Base-by-base conservation (phyloP, 148 eudicot genomes). In the Rheum nobile region DNA sequence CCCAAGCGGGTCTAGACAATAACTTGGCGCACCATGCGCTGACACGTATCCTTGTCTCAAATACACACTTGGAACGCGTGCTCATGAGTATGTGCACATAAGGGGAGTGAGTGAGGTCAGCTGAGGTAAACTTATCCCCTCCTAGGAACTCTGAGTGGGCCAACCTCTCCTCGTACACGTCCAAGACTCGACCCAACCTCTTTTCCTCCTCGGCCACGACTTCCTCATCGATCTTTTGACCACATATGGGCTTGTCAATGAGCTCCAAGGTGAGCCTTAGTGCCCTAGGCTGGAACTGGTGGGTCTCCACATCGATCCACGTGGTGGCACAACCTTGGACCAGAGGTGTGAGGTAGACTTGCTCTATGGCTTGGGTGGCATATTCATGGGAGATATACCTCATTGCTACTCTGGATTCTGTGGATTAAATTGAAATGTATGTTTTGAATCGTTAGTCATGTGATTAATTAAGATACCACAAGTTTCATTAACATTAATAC, bases 41-140 rank as follows among this genome's bases (percentile, higher is more conserved):
- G 29, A 84, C 78, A 8, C 26, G 72, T 2, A 59, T 24, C 52
- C 82, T 54, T 26, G 63, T 34, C 0, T 76, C 74, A 7, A 79
- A 82, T 28, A 76, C 50, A 35, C n/a, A 42, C 71, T 69, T 74
- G 8, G 21, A 61, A 17, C 57, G 73, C 11, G 82, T 79, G 35
- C 21, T 39, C 80, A 74, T 79, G 43, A 82, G 19, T 44, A 44
- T 50, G 26, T 79, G 57, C 46, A 82, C 9, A 37, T 48, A 26
- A 1, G 82, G 80, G 14, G 74, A 50, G 52, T 82, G 85, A 22
- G 79, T 70, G 8, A 82, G 28, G 54, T 82, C 82, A 1, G 82
- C 85, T 8, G 77, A 77, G 1, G 82, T 79, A 43, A 79, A 82
- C 32, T 79, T 79, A 43, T 82, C 82, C 26, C 82, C 85, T 26